Percentiles rank a stretch among this genome's conserved stretches.
Conservation (phyloP, 2,329 filamentous ascomycete species). For the Colletotrichum tamarilloi region DNA sequence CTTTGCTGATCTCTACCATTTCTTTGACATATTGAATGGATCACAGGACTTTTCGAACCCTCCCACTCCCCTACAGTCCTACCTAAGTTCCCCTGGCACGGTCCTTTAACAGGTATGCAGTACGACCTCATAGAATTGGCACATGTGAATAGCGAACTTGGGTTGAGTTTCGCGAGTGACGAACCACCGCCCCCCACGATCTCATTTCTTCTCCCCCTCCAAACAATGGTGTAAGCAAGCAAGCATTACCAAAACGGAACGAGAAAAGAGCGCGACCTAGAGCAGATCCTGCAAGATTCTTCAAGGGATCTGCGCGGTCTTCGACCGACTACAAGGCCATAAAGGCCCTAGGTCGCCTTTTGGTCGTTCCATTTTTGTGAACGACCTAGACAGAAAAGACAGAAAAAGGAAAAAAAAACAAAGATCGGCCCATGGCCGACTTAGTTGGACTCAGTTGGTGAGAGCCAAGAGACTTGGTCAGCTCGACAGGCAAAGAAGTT, state of each 20-base stretch:
- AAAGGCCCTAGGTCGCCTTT: neutral
- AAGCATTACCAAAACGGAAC: neutral
- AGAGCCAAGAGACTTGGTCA: conserved; percentile 10
- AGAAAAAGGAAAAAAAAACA: neutral
- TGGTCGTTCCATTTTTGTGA: neutral
- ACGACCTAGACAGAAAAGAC: neutral
- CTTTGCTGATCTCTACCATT: neutral
- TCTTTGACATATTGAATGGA: conserved; percentile 7
- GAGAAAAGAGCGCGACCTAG: neutral
- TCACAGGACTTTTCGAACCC: neutral
- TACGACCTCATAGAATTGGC: neutral
- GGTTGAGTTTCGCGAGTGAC: neutral
- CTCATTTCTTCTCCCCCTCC: neutral
- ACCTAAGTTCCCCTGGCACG: neutral
- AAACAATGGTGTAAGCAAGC: neutral
- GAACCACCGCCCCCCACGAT: neutral
- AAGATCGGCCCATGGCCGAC: neutral
- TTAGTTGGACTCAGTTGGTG: neutral
- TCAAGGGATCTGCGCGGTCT: conserved; percentile 6
- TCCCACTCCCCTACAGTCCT: too few species aligned
- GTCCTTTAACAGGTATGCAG: neutral
- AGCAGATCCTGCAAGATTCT: neutral
- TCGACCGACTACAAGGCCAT: neutral
- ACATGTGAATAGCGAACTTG: neutral
- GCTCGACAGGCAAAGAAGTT: neutral